Base-by-base conservation (phyloP, 2,329 filamentous ascomycete genomes). In the Gyromitra esculenta region DNA sequence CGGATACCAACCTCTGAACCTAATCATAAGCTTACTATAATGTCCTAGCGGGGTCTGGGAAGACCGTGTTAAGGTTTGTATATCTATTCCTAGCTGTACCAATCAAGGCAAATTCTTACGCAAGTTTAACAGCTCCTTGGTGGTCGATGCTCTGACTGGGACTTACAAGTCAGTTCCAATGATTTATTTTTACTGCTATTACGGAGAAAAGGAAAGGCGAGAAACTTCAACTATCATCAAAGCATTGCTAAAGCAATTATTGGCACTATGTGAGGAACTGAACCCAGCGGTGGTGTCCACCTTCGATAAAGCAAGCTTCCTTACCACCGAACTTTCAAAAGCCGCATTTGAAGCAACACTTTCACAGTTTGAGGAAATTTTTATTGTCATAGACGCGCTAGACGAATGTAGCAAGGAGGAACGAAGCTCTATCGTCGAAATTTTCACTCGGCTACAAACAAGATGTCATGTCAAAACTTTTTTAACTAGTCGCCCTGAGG, bases 121-220 rank as follows among this genome's bases (percentile, higher is more conserved):
- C 31, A 7, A 13, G 7, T 11, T 57, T 2, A 4, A 25, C 41
- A 70, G 66, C 7, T 72, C 59, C 3, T 25, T 72, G 3, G 35
- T 64, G 2, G 39, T 52, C 31, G 35, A 63, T 35, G 52, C 57
- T 5, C n/a, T 64, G 13, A 13, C 11, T 0, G 43, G 9, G 25
- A 45, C 60, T 7, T 59, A 25, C 6, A 50, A 60, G 13, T 39
- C n/a, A 5, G 39, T 43, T 11, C 50, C 68, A 7, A 65, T 39
- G 11, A 66, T 62, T 5, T 74, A 74, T 48, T 77, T 77, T 35
- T 77, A 77, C 31, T 77, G 75, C 56, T 35, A 77, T 8, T 57
- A 60, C 35, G 54, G 50, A 15, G 69, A 74, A 39, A 31, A 9
- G 4, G n/a, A 35, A 5, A 48, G 54, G n/a, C 41, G n/a, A 15